A percentile compares a stretch with the other conserved stretches of the same genome.
Conservation (phyloP, 345 rosid genomes). For the Aquilaria yunnanensis region DNA sequence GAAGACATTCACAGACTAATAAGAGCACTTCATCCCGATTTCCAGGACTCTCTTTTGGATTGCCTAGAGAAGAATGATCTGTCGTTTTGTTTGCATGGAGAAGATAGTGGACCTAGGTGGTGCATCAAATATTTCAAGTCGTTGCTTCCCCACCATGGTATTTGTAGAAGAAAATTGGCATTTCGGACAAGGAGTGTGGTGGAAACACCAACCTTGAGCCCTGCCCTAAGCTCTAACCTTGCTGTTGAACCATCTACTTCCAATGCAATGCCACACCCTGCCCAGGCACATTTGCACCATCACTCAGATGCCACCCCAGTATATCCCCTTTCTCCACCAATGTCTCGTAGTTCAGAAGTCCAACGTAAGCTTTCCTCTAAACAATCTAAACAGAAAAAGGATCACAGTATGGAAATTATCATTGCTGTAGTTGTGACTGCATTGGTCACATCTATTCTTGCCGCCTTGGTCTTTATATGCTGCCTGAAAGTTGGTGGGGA, state of each 20-base stretch:
- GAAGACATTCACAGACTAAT: conserved; percentile 37
- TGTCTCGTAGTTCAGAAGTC: conserved; percentile 15
- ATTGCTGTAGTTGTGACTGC: conserved; percentile 58
- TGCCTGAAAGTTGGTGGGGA: conserved; percentile 30
- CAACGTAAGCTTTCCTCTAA: conserved; percentile 11
- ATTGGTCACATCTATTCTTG: conserved; percentile 40
- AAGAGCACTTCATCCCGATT: conserved; percentile 32
- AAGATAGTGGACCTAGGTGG: conserved; percentile 34
- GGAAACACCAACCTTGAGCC: conserved; percentile 28
- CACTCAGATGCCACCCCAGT: conserved; percentile 10
- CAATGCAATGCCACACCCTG: conserved; percentile 16
- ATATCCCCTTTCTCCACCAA: conserved; percentile 24
- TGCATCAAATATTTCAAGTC: conserved; percentile 24
- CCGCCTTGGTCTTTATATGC: conserved; percentile 52
- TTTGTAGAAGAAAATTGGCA: conserved; percentile 35
- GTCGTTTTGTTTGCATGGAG: conserved; percentile 27
- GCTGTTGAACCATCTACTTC: conserved; percentile 16
- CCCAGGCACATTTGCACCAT: background rate
- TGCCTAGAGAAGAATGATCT: conserved; percentile 49
- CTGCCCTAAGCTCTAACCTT: conserved; percentile 19
- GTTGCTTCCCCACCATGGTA: conserved; percentile 21
- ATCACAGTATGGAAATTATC: conserved; percentile 21
- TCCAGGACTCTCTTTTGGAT: conserved; percentile 40
- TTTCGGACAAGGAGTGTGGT: conserved; percentile 12
- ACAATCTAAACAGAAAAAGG: conserved; percentile 24